Evolutionary conservation across 2,329 filamentous ascomycete genomes (phyloP), one percentile per base, ranked within the genome.

Genomic region (Penicillium olsonii): DNA sequence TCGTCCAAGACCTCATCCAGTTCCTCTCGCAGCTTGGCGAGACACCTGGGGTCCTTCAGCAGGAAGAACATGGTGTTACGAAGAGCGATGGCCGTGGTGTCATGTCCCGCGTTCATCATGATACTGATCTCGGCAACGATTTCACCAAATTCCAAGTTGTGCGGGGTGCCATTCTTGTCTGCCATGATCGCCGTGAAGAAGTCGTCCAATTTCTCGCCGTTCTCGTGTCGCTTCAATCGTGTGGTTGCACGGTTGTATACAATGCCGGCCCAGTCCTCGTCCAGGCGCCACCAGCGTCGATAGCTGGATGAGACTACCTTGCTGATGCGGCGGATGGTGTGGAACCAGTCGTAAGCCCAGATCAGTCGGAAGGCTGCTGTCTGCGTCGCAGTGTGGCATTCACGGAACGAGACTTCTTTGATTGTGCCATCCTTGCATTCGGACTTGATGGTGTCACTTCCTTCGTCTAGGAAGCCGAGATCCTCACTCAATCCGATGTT

Each of bases 141-240:
- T 64, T 84, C 81, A 14, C 80, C 80, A 73, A 72, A 79, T 49
- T 81, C 77, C 2, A 83, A 71, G 19, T 73, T 72, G 38, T 74
- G 66, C 0, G 71, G 65, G 0, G 54, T 50, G 1, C 71, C 69
- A 12, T 69, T 67, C 44, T 73, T 75, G 50, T 74, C 70, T 27
- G 74, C 74, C 75, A 83, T 79, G 12, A 83, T 60, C 0, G 71
- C 69, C 31, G 75, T 67, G 67, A 84, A 82, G 64, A 84, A 82
- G 55, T 83, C 81, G 37, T 78, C 75, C 0, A 82, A 68, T 51
- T 77, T 78, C 64, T 83, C 80, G 8, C 79, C 78, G 0, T 61
- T 62, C 15, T 70, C 12, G 14, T 60, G 52, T 6, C 50, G 49
- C 37, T 60, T 59, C 35, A 48, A 18, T 10, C 57, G 52, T 14